Evolutionary conservation across 2,329 filamentous ascomycete species (phyloP).

Genomic region (Aspergillus costaricaensis): DNA sequence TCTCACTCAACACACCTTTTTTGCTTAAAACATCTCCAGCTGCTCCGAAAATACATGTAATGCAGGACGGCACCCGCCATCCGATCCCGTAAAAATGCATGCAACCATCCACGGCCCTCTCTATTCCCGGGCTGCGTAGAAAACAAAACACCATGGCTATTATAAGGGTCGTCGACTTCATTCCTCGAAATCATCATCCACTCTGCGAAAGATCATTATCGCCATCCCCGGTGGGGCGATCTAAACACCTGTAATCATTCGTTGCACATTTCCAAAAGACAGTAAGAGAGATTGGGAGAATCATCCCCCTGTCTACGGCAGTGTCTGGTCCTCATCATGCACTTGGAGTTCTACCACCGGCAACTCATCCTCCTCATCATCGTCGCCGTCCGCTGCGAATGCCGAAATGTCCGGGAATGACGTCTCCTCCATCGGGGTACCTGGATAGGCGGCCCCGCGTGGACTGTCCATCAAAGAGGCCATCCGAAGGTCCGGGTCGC

Average conservation of each 20-base stretch:
- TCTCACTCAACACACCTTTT: too few relatives aligned
- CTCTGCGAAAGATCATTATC: constrained; percentile 4
- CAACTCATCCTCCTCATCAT: constrained; percentile 35
- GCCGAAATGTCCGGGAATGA: constrained; percentile 36
- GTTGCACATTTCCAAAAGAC: constrained; percentile 21
- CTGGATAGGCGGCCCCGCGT: constrained; percentile 19
- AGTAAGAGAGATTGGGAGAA: constrained; percentile 5
- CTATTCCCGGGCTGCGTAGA: background rate
- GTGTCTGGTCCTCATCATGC: constrained; percentile 38
- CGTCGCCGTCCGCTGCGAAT: constrained; percentile 36
- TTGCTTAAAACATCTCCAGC: too few relatives aligned
- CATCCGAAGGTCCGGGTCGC: constrained; percentile 36
- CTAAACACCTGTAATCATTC: constrained; percentile 17
- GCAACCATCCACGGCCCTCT: background rate
- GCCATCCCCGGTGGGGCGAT: constrained; percentile 2
- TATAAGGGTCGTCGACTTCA: constrained; percentile 9
- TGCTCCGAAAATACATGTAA: background rate
- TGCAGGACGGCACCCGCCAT: background rate
- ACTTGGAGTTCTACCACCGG: constrained; percentile 47
- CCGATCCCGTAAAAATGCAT: background rate
- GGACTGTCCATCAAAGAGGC: constrained; percentile 32
- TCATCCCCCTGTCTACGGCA: constrained; percentile 17
- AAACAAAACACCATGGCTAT: constrained; percentile 5
- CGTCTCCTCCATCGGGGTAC: constrained; percentile 30
- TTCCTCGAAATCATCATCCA: constrained; percentile 14